Evolutionary conservation across 1,139 yeast genomes (phyloP).

Genomic region (Magnusiomyces magnusii): DNA sequence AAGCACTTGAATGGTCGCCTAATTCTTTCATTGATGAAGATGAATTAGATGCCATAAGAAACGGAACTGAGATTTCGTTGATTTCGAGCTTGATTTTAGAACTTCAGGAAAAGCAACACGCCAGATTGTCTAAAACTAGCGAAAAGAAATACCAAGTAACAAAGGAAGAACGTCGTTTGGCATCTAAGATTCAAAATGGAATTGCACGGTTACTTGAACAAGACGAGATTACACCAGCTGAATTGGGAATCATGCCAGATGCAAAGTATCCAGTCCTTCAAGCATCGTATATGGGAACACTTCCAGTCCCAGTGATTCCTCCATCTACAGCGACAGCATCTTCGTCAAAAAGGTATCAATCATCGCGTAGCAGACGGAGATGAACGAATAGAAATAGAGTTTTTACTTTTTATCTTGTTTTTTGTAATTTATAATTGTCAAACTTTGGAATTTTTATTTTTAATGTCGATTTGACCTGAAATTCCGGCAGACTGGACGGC

Average conservation of each 20-base stretch:
- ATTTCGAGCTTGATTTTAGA: slow-evolving; percentile 51
- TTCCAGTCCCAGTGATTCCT: slow-evolving; percentile 42
- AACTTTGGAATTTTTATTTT: background rate
- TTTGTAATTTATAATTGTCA: background rate
- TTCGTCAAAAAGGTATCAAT: background rate
- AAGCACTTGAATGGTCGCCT: slow-evolving; percentile 49
- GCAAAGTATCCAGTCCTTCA: slow-evolving; percentile 56
- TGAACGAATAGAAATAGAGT: background rate
- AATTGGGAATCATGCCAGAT: slow-evolving; percentile 25
- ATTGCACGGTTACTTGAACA: slow-evolving; percentile 39
- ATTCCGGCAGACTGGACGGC: too few relatives aligned
- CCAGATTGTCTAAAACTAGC: slow-evolving; percentile 40
- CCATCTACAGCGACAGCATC: background rate
- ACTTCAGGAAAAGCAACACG: slow-evolving; percentile 56
- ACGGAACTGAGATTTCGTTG: slow-evolving; percentile 44
- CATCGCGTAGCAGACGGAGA: background rate
- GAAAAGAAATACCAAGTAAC: slow-evolving; percentile 33
- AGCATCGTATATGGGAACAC: slow-evolving; percentile 65
- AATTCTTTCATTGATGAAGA: slow-evolving; percentile 45
- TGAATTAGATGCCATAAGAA: slow-evolving; percentile 43
- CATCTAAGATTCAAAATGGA: slow-evolving; percentile 44
- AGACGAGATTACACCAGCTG: slow-evolving; percentile 26
- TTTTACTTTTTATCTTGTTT: background rate
- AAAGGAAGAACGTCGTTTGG: slow-evolving; percentile 42
- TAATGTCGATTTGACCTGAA: too few relatives aligned